Base-by-base conservation (phyloP, 768 basidiomycete species). In the Leccinum broughii region DNA sequence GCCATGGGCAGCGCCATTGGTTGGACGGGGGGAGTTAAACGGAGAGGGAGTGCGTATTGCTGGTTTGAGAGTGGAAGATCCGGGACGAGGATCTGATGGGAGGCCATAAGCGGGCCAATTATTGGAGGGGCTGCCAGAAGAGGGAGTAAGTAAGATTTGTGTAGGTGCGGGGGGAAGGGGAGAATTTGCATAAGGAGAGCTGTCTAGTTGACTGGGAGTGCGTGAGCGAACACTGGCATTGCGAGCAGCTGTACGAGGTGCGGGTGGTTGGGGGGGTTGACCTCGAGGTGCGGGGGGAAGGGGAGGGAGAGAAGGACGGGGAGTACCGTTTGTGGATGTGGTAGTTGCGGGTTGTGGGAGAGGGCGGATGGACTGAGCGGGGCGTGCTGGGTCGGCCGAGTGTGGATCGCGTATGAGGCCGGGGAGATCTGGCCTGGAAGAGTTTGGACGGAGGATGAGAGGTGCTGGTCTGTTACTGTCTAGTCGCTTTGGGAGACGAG, bases 401-500 rank as follows among this genome's bases (percentile, higher is more conserved):
- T 76, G 66, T 28, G 80, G 80, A 62, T 90, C 87, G 54, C 87
- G 83, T 46, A 90, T 82, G 58, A 93, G 78, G 20, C 85, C 85
- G 6, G 93, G 93, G 1, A 94, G 83, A 68, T 89, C 87, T 15
- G 78, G 76, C 44, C 86, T 78, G 4, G 77, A 77, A 11, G 80
- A 70, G 60, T 80, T 80, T 1, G 80, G 79, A 17, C 83, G 80
- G 10, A 96, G 79, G 64, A 89, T 85, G n/a, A 96, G 77, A 0
- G 94, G 93, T 0, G 93, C 89, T 4, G 93, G 94, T 61, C 93
- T 77, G 44, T 79, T 82, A 55, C 77, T 83, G 64, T 89, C 84
- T 28, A 85, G 77, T 24, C 85, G 80, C 62, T 85, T 79, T 32
- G 74, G 72, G 15, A 71, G 73, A 51, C 72, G 72, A 17, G 73